Evolutionary conservation across 495 filamentous ascomycete species (phyloP).

Genomic region (Penicillium psychrofluorescens): DNA sequence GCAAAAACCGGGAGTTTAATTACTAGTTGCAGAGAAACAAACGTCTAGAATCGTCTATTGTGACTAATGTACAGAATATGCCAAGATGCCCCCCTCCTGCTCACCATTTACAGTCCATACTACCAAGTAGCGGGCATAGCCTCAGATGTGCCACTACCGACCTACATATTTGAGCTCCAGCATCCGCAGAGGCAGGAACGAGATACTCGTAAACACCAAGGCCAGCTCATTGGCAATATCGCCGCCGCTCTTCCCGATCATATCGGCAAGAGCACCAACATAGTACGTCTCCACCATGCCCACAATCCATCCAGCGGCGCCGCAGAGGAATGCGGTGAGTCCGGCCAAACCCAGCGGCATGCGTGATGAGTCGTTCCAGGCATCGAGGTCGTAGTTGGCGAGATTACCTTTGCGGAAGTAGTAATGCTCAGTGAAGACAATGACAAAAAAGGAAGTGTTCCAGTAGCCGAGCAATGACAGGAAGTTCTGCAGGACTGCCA

Average conservation of each 20-base stretch:
- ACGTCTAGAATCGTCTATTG: too few relatives aligned
- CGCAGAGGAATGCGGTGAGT: conserved; percentile 22
- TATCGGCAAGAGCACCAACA: conserved; percentile 15
- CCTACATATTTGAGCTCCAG: conserved; percentile 24
- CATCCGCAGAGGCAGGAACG: conserved; percentile 13
- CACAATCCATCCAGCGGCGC: conserved; percentile 28
- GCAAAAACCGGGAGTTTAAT: too few relatives aligned
- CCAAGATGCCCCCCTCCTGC: too few relatives aligned
- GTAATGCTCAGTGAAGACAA: conserved; percentile 54
- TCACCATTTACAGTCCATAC: conserved; percentile 3
- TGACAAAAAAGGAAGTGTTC: conserved; percentile 49
- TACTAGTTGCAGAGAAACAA: too few relatives aligned
- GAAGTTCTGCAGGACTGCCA: conserved; percentile 43
- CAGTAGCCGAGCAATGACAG: conserved; percentile 54
- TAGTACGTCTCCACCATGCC: conserved; percentile 35
- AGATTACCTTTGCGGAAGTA: conserved; percentile 47
- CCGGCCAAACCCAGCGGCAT: conserved; percentile 26
- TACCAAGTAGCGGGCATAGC: too few relatives aligned
- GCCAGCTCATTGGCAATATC: conserved; percentile 25
- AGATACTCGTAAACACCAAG: conserved; percentile 15
- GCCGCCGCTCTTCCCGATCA: conserved; percentile 16
- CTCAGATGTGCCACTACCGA: too few relatives aligned
- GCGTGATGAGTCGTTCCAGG: conserved; percentile 22
- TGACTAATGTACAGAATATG: too few relatives aligned
- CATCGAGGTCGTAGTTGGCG: conserved; percentile 32